These are phyloP conservation scores for Castanea crenata DNA, from an alignment of 306 rosid species.

Conservation along the genomic window DNA sequence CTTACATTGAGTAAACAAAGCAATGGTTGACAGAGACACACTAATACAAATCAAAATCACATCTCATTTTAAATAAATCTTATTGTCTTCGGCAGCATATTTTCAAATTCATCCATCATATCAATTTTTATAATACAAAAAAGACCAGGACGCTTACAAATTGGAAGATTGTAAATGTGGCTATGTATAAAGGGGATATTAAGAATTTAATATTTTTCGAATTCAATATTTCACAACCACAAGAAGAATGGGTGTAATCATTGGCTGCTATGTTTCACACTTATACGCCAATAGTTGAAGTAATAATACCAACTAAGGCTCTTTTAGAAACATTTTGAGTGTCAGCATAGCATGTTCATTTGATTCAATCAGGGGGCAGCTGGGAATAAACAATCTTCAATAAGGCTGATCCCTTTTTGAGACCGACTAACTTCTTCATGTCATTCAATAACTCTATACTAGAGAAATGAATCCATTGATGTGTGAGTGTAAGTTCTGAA, in stretches of 20 bases:
- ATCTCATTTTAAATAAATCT: too few relatives aligned
- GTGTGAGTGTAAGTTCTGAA: neutral
- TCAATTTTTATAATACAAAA: neutral
- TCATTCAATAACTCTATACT: neutral
- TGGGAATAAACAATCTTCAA: neutral
- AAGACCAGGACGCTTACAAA: conserved; percentile 52
- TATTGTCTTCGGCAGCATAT: too few relatives aligned
- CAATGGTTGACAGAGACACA: too few relatives aligned
- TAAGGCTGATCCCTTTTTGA: neutral
- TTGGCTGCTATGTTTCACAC: neutral
- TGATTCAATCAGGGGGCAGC: neutral
- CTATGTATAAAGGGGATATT: neutral
- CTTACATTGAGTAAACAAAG: too few relatives aligned
- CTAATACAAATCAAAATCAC: too few relatives aligned
- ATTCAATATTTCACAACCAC: neutral
- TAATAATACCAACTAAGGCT: neutral
- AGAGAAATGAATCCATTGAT: neutral
- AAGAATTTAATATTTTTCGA: neutral
- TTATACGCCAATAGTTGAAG: neutral
- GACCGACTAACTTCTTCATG: neutral
- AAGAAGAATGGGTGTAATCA: neutral
- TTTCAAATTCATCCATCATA: too few relatives aligned
- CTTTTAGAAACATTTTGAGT: neutral
- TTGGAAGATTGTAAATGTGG: conserved; percentile 70
- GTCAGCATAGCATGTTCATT: neutral